phyloP scores from a whole-genome alignment of 2,329 filamentous ascomycete species.

The Fusarium begoniae region DNA sequence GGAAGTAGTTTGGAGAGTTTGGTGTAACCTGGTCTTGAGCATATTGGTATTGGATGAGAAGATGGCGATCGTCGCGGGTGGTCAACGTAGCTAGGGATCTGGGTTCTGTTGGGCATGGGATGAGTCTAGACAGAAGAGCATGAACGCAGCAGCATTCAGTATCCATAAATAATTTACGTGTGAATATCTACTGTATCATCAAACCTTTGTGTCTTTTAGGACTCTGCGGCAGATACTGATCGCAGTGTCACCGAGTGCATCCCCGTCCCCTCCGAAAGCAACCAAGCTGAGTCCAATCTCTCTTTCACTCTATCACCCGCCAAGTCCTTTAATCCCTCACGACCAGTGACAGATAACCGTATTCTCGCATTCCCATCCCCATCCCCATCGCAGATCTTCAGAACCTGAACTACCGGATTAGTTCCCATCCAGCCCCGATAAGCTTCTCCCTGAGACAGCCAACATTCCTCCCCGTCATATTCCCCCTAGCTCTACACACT shows the following conservation, averaged over 20 bases:
- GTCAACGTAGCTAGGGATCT: not conserved
- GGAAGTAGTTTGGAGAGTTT: not conserved
- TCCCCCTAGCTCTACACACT: not conserved
- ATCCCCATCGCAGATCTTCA: not conserved
- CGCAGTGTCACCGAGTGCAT: no score
- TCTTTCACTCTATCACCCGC: not conserved
- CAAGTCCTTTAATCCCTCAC: not conserved
- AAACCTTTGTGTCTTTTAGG: rapidly evolving
- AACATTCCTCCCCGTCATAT: slow-evolving; percentile 12
- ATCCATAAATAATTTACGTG: rapidly evolving
- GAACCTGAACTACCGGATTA: not conserved
- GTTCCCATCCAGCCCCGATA: not conserved
- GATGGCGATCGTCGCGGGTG: not conserved
- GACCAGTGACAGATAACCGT: not conserved
- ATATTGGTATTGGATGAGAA: not conserved
- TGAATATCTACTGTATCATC: not conserved
- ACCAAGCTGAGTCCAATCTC: not conserved
- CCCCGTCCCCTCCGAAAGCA: not conserved
- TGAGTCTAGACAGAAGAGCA: not conserved
- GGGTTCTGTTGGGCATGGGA: not conserved
- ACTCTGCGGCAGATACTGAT: rapidly evolving
- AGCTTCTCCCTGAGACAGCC: not conserved
- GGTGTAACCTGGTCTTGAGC: no score
- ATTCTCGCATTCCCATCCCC: not conserved
- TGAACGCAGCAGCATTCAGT: not conserved